A percentile compares a stretch with the other conserved stretches of the same genome.
These are phyloP conservation scores for Coleophoma crateriformis DNA, from an alignment of 2,329 filamentous ascomycete species.

Conservation along the genomic window DNA sequence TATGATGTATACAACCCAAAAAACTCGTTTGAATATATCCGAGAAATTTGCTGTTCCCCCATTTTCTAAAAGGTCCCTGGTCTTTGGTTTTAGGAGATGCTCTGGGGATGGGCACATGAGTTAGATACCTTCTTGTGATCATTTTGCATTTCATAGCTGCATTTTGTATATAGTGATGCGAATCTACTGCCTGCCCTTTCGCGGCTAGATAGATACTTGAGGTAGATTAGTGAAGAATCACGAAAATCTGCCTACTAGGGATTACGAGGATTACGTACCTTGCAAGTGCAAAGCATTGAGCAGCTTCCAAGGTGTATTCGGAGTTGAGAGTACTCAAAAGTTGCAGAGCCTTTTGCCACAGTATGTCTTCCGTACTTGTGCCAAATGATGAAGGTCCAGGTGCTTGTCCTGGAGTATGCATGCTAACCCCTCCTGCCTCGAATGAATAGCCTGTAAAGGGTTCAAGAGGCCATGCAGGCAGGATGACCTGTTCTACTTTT, in stretches of 20 bases:
- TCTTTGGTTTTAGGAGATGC: background rate
- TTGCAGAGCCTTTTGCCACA: constrained; percentile 16
- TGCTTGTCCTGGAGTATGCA: too few relatives aligned
- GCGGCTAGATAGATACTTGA: constrained; percentile 21
- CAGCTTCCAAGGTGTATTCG: constrained; percentile 15
- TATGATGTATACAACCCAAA: constrained; percentile 25
- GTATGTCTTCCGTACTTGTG: background rate
- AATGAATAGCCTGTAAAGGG: too few relatives aligned
- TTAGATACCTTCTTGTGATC: constrained; percentile 9
- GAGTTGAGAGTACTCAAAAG: constrained; percentile 16
- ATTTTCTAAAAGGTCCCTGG: background rate
- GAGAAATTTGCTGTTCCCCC: constrained; percentile 5
- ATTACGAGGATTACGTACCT: constrained; percentile 12
- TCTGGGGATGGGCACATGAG: too few relatives aligned
- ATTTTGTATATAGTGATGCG: constrained; percentile 21
- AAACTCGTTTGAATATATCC: constrained; percentile 21
- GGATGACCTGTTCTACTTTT: constrained; percentile 3
- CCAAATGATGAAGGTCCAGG: too few relatives aligned
- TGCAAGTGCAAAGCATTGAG: constrained; percentile 24
- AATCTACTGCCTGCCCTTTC: constrained; percentile 16
- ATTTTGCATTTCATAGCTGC: constrained; percentile 24
- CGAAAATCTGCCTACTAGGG: too few relatives aligned
- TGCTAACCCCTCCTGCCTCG: too few relatives aligned
- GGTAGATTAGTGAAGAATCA: background rate
- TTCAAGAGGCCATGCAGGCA: background rate